phyloP scores from a whole-genome alignment of 169 alveolate species.

The Cryptosporidium baileyi region DNA sequence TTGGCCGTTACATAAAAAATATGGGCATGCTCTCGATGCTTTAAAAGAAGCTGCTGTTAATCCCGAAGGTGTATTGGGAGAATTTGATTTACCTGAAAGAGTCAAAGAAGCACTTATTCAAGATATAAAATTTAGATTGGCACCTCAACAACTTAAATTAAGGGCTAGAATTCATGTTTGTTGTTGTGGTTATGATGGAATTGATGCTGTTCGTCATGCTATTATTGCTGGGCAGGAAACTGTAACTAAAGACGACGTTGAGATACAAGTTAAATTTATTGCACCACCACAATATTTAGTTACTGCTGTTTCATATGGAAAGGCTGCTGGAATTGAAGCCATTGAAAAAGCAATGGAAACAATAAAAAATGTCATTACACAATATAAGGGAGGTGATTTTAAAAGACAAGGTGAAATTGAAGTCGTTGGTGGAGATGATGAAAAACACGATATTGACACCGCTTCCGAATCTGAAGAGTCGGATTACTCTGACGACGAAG shows the following conservation, averaged over 20 bases:
- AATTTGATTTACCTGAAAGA: slow-evolving; percentile 84
- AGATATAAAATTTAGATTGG: slow-evolving; percentile 85
- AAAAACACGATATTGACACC: slow-evolving; percentile 81
- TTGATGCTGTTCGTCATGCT: slow-evolving; percentile 95
- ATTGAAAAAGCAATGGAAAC: slow-evolving; percentile 83
- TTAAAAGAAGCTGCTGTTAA: slow-evolving; percentile 91
- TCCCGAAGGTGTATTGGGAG: slow-evolving; percentile 89
- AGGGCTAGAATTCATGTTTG: slow-evolving; percentile 93
- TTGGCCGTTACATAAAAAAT: slow-evolving; percentile 95
- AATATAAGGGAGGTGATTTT: slow-evolving; percentile 89
- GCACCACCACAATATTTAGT: slow-evolving; percentile 92
- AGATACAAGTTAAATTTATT: slow-evolving; percentile 85
- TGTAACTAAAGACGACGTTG: slow-evolving; percentile 69
- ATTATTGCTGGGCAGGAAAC: slow-evolving; percentile 81
- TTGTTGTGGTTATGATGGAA: slow-evolving; percentile 95
- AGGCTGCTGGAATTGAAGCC: slow-evolving; percentile 84
- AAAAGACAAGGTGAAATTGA: slow-evolving; percentile 85
- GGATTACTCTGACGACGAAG: slow-evolving; percentile 78
- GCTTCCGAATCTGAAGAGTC: slow-evolving; percentile 80
- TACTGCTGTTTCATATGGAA: slow-evolving; percentile 88
- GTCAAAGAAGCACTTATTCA: slow-evolving; percentile 83
- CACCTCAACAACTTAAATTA: slow-evolving; percentile 90
- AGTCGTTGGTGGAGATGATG: slow-evolving; percentile 90
- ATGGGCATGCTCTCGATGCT: slow-evolving; percentile 95
- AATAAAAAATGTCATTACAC: slow-evolving; percentile 82